A percentile compares a stretch with the other conserved stretches of the same genome.
Evolutionary conservation across 2,329 filamentous ascomycete species (phyloP).

Genomic region (Tolypocladium amazonense): DNA sequence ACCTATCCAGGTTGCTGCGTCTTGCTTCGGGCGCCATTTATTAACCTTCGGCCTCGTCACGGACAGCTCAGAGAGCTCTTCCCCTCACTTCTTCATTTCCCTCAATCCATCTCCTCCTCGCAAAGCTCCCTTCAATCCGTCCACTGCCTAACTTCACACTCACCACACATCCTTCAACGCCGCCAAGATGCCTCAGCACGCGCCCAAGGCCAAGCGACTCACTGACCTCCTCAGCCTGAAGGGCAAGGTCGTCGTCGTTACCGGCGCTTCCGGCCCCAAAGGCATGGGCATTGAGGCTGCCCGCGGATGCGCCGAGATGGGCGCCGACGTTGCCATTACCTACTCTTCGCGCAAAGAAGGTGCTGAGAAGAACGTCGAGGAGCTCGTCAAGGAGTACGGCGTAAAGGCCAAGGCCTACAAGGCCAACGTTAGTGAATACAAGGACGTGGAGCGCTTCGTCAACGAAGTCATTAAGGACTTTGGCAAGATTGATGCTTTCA

Average conservation of each 20-base stretch:
- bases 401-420: slow-evolving; percentile 55
- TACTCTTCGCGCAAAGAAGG: slow-evolving; percentile 61
- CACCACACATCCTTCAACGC: neutral
- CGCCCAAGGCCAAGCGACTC: slow-evolving; percentile 48
- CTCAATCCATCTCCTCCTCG: neutral
- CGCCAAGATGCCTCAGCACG: slow-evolving; percentile 38
- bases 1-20: neutral
- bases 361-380: slow-evolving; percentile 53
- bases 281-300: slow-evolving; percentile 63
- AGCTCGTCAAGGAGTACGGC: slow-evolving; percentile 55
- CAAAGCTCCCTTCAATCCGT: neutral
- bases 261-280: slow-evolving; percentile 57
- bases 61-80: neutral
- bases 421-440: slow-evolving; percentile 44
- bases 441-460: slow-evolving; percentile 40
- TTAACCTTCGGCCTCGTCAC: neutral
- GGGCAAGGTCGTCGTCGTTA: slow-evolving; percentile 62
- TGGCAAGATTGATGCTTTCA: slow-evolving; percentile 62
- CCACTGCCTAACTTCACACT: neutral
- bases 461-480: slow-evolving; percentile 62
- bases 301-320: slow-evolving; percentile 59
- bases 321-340: slow-evolving; percentile 61
- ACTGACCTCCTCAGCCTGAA: slow-evolving; percentile 61
- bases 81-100: neutral
- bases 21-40: neutral